Conservation (phyloP, 805 yeast genomes). For the Candida insectorum region DNA sequence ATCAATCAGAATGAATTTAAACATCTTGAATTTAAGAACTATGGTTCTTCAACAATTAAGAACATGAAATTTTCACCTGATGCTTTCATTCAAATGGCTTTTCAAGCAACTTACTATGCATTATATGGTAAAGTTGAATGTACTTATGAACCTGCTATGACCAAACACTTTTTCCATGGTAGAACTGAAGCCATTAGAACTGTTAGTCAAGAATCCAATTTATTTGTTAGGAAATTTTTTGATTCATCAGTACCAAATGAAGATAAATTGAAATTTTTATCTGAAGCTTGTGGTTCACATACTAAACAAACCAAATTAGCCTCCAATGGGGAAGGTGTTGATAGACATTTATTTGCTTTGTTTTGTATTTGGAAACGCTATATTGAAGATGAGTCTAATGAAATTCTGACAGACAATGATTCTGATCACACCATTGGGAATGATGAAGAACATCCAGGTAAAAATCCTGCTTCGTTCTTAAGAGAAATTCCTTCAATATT, state of each 20-base stretch:
- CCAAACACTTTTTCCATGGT: conserved; percentile 82
- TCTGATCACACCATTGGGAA: conserved; percentile 17
- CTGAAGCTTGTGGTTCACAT: conserved; percentile 71
- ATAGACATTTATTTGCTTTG: conserved; percentile 83
- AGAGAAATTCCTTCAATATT: conserved; percentile 65
- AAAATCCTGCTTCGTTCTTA: conserved; percentile 21
- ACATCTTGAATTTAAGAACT: conserved; percentile 67
- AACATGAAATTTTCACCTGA: conserved; percentile 88
- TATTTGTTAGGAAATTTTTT: conserved; percentile 81
- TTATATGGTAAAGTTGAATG: conserved; percentile 90
- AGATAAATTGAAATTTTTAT: conserved; percentile 57
- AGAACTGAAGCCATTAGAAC: conserved; percentile 90
- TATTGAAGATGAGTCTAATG: conserved; percentile 23
- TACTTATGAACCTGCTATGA: conserved; percentile 96
- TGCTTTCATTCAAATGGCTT: conserved; percentile 91
- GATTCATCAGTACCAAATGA: conserved; percentile 56
- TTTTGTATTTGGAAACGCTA: conserved; percentile 84
- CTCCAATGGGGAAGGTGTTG: conserved; percentile 83
- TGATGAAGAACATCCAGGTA: conserved; percentile 26
- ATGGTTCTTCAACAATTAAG: conserved; percentile 77
- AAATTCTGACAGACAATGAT: conserved; percentile 16
- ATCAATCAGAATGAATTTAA: conserved; percentile 88
- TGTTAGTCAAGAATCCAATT: conserved; percentile 74
- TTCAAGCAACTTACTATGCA: conserved; percentile 90
- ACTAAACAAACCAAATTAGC: conserved; percentile 64